These are phyloP conservation scores for Macrophomina pseudophaseolina DNA, from an alignment of 2,329 filamentous ascomycete genomes.

Conservation along the genomic window DNA sequence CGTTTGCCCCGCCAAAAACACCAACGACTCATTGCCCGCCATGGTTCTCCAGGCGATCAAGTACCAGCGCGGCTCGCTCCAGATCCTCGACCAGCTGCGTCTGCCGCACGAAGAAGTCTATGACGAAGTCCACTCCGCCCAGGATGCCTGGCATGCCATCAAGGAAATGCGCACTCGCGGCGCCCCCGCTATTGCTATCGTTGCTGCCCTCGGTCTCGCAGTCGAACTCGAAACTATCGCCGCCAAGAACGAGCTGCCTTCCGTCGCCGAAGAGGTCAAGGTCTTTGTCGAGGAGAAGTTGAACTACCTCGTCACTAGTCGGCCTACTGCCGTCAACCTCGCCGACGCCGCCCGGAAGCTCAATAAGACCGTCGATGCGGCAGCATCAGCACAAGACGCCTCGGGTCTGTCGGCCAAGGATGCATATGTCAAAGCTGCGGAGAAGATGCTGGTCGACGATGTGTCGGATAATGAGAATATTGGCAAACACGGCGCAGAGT, in stretches of 20 bases:
- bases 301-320: slow-evolving; percentile 84
- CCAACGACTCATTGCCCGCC: background rate
- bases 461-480: slow-evolving; percentile 86
- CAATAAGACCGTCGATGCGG: slow-evolving; percentile 64
- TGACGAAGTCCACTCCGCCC: slow-evolving; percentile 70
- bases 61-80: slow-evolving; percentile 72
- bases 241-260: slow-evolving; percentile 46
- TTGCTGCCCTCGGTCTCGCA: slow-evolving; percentile 87
- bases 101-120: slow-evolving; percentile 82
- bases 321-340: slow-evolving; percentile 94
- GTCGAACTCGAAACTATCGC: slow-evolving; percentile 73
- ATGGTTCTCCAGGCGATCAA: slow-evolving; percentile 77
- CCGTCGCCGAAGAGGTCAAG: slow-evolving; percentile 65
- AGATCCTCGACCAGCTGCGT: slow-evolving; percentile 83
- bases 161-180: slow-evolving; percentile 78
- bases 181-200: slow-evolving; percentile 95
- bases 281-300: slow-evolving; percentile 76
- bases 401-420: slow-evolving; percentile 63
- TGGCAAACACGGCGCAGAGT: slow-evolving; percentile 80
- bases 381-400: slow-evolving; percentile 50
- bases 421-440: slow-evolving; percentile 78
- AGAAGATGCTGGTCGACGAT: slow-evolving; percentile 86
- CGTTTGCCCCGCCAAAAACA: background rate
- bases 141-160: slow-evolving; percentile 83
- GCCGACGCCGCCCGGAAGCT: slow-evolving; percentile 86